Evolutionary conservation across 2,329 filamentous ascomycete genomes (phyloP).

Genomic region (Chaetoscypha palmicola): DNA sequence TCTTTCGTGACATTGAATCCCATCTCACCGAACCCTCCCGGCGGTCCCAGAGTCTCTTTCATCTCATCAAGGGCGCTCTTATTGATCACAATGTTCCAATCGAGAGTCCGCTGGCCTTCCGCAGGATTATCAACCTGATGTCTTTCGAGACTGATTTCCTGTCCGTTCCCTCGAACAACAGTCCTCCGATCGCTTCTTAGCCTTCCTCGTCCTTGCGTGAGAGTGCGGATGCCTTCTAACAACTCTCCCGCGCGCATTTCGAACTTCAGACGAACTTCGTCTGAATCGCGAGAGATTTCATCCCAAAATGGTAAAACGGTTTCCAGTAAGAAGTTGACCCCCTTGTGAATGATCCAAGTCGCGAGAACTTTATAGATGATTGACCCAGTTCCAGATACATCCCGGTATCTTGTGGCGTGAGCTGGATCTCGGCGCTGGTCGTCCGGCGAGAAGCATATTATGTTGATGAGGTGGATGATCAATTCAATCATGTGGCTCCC

Average conservation of each 20-base stretch:
- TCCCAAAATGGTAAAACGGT: conserved; percentile 5
- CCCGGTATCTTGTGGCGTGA: background rate
- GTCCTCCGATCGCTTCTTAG: background rate
- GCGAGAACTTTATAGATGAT: conserved; percentile 8
- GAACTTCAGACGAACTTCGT: background rate
- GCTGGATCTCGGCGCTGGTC: background rate
- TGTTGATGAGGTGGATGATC: background rate
- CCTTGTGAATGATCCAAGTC: conserved; percentile 7
- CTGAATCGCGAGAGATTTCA: conserved; percentile 1
- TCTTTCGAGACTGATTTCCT: conserved; percentile 7
- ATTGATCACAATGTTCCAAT: conserved; percentile 9
- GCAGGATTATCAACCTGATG: conserved; percentile 1
- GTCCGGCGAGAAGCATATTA: background rate
- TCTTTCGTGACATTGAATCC: conserved; percentile 12
- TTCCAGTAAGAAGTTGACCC: conserved; percentile 3
- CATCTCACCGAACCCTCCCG: conserved; percentile 14
- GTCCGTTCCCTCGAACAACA: background rate
- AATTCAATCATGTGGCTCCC: background rate
- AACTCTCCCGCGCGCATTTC: background rate
- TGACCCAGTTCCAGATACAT: background rate
- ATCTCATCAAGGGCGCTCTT: conserved; percentile 11
- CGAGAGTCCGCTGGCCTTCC: conserved; percentile 2
- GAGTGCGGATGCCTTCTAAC: background rate
- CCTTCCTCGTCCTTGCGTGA: background rate
- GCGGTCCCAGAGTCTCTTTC: conserved; percentile 12